Conservation (phyloP, 139 green algal genomes). For the Coccomyxa sp. region DNA sequence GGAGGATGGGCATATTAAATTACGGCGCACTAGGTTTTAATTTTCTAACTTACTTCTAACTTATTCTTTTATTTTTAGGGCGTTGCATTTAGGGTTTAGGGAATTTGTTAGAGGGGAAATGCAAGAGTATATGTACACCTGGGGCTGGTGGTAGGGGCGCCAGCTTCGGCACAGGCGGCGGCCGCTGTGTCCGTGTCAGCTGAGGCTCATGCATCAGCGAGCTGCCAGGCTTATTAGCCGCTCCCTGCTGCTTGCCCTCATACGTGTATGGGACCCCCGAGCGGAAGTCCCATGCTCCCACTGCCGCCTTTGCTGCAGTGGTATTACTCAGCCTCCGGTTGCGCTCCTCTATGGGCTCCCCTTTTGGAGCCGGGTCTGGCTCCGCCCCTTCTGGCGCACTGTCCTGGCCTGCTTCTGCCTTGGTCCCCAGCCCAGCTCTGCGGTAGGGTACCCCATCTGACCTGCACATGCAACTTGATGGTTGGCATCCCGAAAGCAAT, state of each 20-base stretch:
- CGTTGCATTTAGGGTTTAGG: not conserved
- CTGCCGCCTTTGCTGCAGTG: not conserved
- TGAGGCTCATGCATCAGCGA: not conserved
- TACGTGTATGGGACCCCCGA: not conserved
- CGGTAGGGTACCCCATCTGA: too few species aligned
- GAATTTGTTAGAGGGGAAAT: not conserved
- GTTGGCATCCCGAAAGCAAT: too few species aligned
- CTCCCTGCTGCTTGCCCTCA: not conserved
- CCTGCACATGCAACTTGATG: too few species aligned
- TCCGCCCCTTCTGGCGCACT: too few species aligned
- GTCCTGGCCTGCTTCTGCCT: too few species aligned
- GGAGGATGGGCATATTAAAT: too few species aligned
- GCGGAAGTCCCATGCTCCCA: too few species aligned
- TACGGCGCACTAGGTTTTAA: too few species aligned
- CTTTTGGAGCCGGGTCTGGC: not conserved
- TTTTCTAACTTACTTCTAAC: not conserved
- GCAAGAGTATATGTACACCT: not conserved
- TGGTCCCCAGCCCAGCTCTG: too few species aligned
- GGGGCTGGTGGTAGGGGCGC: not conserved
- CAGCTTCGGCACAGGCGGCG: not conserved
- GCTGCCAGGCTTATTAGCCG: not conserved
- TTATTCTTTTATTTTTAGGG: too few species aligned
- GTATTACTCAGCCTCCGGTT: not conserved
- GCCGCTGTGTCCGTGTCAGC: too few species aligned
- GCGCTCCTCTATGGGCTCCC: not conserved